Conservation (phyloP, 495 filamentous ascomycete species). For the Podospora anserina region DNA sequence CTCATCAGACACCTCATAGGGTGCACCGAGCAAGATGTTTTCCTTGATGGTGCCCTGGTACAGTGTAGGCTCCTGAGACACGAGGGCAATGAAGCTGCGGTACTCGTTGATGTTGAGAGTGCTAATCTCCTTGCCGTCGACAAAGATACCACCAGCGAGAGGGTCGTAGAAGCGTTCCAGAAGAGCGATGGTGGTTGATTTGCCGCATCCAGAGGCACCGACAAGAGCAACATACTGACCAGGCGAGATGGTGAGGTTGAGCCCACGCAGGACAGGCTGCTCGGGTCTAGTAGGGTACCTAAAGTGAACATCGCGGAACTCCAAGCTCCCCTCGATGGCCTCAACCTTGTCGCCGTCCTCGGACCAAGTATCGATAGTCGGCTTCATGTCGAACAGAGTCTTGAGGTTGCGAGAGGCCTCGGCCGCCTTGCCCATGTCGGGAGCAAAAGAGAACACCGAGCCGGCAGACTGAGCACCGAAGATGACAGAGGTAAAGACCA, state of each 20-base stretch:
- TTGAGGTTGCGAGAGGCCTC: slow-evolving; percentile 37
- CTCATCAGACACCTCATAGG: slow-evolving; percentile 47
- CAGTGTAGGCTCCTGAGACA: slow-evolving; percentile 63
- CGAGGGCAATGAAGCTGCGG: slow-evolving; percentile 57
- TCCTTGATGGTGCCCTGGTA: slow-evolving; percentile 57
- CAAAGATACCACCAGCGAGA: slow-evolving; percentile 54
- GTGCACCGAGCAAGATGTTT: slow-evolving; percentile 58
- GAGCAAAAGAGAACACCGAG: slow-evolving; percentile 38
- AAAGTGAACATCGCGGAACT: slow-evolving; percentile 61
- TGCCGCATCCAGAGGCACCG: slow-evolving; percentile 71
- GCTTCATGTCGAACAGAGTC: slow-evolving; percentile 40
- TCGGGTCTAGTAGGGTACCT: slow-evolving; percentile 60
- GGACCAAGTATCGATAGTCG: slow-evolving; percentile 61
- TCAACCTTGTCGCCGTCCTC: slow-evolving; percentile 60
- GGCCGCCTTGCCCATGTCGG: slow-evolving; percentile 41
- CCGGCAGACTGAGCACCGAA: slow-evolving; percentile 42
- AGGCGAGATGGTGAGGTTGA: slow-evolving; percentile 58
- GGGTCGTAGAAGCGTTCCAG: slow-evolving; percentile 67
- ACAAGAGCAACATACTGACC: slow-evolving; percentile 72
- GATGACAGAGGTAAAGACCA: slow-evolving; percentile 62
- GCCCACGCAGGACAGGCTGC: slow-evolving; percentile 50
- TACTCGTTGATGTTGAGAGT: slow-evolving; percentile 51
- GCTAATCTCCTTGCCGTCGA: slow-evolving; percentile 54
- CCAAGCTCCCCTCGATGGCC: slow-evolving; percentile 52
- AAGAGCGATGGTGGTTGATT: slow-evolving; percentile 67